Conservation (phyloP, 202 grass and related monocot genomes). For the Zizania palustris region DNA sequence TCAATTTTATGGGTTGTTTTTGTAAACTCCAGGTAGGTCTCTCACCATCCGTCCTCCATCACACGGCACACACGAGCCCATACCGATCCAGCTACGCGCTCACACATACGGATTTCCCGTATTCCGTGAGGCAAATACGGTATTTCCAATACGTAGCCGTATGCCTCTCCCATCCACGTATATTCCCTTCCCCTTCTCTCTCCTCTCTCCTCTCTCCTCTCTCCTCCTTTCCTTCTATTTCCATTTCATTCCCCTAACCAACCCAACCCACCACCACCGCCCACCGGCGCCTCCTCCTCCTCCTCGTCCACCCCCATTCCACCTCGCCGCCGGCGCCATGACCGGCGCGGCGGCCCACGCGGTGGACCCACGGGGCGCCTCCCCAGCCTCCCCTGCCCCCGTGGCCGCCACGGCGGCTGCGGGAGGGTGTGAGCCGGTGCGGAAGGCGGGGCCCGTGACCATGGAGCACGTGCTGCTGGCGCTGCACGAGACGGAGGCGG, state of each 20-base stretch:
- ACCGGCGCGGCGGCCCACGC: constrained; percentile 60
- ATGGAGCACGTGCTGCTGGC: constrained; percentile 93
- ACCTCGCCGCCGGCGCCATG: constrained; percentile 52
- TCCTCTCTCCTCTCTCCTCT: background rate
- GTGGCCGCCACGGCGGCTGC: constrained; percentile 1
- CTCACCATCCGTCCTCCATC: background rate
- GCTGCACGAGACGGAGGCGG: constrained; percentile 74
- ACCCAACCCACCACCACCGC: constrained; percentile 34
- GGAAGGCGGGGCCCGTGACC: constrained; percentile 70
- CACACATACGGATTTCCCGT: constrained; percentile 12
- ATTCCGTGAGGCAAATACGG: background rate
- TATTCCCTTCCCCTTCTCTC: constrained; percentile 35
- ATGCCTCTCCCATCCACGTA: constrained; percentile 16
- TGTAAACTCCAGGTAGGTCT: background rate
- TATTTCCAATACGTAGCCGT: background rate
- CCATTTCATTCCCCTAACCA: constrained; percentile 35
- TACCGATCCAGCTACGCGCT: background rate
- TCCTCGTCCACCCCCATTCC: constrained; percentile 2
- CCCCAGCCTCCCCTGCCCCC: background rate
- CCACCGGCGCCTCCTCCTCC: background rate
- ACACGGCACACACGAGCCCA: background rate
- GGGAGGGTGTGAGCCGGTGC: constrained; percentile 54
- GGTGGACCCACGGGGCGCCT: constrained; percentile 40
- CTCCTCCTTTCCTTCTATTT: constrained; percentile 23
- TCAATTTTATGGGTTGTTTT: too few species aligned